A percentile compares a stretch with the other conserved stretches of the same genome.
Conservation (phyloP, 768 basidiomycete species). For the Mycena rebaudengoi region DNA sequence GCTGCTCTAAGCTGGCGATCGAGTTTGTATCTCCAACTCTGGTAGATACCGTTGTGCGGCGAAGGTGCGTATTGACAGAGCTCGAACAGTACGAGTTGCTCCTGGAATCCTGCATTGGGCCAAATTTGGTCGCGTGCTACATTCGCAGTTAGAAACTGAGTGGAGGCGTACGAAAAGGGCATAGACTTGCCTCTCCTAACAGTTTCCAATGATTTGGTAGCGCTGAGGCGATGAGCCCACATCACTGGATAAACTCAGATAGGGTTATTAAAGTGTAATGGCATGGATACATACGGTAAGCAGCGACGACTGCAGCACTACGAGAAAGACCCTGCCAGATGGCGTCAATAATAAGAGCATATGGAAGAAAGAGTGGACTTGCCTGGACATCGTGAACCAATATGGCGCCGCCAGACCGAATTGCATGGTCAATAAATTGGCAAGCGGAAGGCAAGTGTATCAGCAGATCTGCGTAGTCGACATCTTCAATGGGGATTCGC, state of each 20-base stretch:
- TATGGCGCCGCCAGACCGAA: conserved; percentile 64
- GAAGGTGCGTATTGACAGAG: conserved; percentile 74
- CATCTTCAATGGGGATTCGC: conserved; percentile 75
- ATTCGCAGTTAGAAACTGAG: conserved; percentile 3
- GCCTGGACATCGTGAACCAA: conserved; percentile 71
- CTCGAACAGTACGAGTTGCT: conserved; percentile 80
- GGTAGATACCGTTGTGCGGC: conserved; percentile 68
- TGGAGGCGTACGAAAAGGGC: not conserved
- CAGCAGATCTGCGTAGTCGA: conserved; percentile 74
- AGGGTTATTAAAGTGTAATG: conserved; percentile 9
- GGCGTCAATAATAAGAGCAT: not conserved
- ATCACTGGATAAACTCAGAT: conserved; percentile 61
- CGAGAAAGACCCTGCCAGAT: conserved; percentile 59
- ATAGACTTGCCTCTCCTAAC: conserved; percentile 66
- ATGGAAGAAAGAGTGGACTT: not conserved
- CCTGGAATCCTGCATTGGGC: conserved; percentile 81
- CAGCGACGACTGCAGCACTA: conserved; percentile 76
- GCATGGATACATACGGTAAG: conserved; percentile 65
- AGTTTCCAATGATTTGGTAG: conserved; percentile 65
- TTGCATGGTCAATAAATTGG: conserved; percentile 70
- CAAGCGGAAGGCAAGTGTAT: conserved; percentile 73
- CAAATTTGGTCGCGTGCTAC: conserved; percentile 81
- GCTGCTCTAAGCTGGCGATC: conserved; percentile 55
- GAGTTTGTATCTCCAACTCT: conserved; percentile 68
- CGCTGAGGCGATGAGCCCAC: conserved; percentile 64